Base-by-base conservation (phyloP, 257 asterid genomes). In the Penstemon davidsonii region DNA sequence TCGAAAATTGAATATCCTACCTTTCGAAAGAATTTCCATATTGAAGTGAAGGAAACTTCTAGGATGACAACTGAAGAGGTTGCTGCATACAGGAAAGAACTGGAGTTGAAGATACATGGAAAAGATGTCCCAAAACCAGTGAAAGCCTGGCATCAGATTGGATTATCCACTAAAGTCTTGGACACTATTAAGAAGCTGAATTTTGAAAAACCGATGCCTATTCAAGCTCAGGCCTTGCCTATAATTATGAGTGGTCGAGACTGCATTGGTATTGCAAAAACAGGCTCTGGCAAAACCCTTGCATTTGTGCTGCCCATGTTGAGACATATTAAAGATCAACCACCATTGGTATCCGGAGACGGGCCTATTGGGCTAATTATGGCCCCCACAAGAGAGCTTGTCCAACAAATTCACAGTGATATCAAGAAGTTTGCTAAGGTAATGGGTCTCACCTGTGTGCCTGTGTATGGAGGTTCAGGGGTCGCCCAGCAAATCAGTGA, bases 371-470 rank as follows among this genome's bases (percentile, higher is more conserved):
- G 97, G 67, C 96, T 91, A 62, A 82, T 91, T 64, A 81, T 91
- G 95, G 97, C 97, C 25, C 97, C 97, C 52, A 91, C 97, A 0
- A 80, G 96, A 75, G 97, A 91, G 82, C 97, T 91, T 56, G 97
- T 91, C 71, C 96, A 88, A 77, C 97, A 91, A 79, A 91, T 91
- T 54, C 81, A 91, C 64, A 79, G 89, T 74, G 97, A 91, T 59
- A 79, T 91, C 73, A 91, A 73, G 86, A 91, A 85, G 79, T 88
- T 88, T 37, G 43, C 97, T 0, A 91, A 87, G 83, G 87, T 62
- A 41, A 74, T 84, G 85, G 93, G 93, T 60, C 85, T 91, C 66
- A 81, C 76, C 62, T 88, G 97, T 75, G 96, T 88, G 68, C 95
- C 97, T 56, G 91, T 91, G 7, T 91, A 91, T 67, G 97, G 97